Evolutionary conservation across 805 yeast species (phyloP).

Genomic region (Blastobotrys attinorum): DNA sequence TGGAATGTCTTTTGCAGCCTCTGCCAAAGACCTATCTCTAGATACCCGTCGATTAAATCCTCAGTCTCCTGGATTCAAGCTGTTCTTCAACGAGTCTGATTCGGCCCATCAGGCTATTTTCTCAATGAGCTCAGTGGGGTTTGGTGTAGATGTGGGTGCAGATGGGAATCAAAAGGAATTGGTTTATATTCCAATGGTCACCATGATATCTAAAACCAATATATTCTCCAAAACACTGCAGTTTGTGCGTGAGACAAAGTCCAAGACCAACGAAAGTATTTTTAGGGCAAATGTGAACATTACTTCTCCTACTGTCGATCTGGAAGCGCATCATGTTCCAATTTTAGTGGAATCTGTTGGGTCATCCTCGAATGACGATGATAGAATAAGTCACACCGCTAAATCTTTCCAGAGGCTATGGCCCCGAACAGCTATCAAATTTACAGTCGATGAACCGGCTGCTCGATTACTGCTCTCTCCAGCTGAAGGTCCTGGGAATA

Average conservation of each 20-base stretch:
- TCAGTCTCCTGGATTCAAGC: constrained; percentile 32
- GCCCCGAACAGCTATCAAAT: constrained; percentile 23
- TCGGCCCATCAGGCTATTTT: constrained; percentile 34
- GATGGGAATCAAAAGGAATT: constrained; percentile 26
- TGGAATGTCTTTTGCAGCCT: constrained; percentile 19
- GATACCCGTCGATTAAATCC: constrained; percentile 34
- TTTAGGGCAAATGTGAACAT: constrained; percentile 27
- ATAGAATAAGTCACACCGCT: constrained; percentile 1
- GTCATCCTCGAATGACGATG: constrained; percentile 3
- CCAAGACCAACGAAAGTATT: constrained; percentile 20
- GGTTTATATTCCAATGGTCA: constrained; percentile 32
- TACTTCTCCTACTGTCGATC: constrained; percentile 32
- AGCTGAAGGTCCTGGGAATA: constrained; percentile 2
- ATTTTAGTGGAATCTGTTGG: constrained; percentile 18
- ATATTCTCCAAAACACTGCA: constrained; percentile 29
- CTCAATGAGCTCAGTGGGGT: constrained; percentile 27
- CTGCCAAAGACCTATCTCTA: constrained; percentile 29
- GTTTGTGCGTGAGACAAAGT: constrained; percentile 20
- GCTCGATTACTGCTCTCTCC: constrained; percentile 23
- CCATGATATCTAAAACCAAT: constrained; percentile 29
- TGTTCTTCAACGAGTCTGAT: constrained; percentile 27
- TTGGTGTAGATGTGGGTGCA: constrained; percentile 21
- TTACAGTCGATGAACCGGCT: constrained; percentile 29
- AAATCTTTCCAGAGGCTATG: constrained; percentile 12
- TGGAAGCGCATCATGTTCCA: constrained; percentile 30